Evolutionary conservation across 2,329 filamentous ascomycete species (phyloP), one percentile per base, ranked within the genome.

Genomic region (Ceratocystis cubensis): DNA sequence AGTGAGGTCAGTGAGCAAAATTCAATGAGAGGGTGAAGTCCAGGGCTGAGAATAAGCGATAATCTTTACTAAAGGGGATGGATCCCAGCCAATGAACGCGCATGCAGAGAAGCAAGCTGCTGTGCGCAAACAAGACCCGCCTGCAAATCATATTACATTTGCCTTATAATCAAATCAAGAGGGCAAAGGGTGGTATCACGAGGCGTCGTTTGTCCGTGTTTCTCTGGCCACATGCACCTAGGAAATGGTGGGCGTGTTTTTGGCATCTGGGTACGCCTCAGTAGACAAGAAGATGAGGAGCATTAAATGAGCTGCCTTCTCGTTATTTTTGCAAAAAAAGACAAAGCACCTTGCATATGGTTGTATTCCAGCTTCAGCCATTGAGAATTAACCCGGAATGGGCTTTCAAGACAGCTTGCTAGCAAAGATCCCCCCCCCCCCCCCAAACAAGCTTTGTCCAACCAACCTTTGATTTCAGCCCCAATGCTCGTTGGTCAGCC

Each of bases 1-100:
- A 10, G 48, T 15, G 20, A 10, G 22, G 46, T 22, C 8, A 25
- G 48, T 2, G 8, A 15, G 46, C 25, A 59, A 25, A 59, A 59
- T 13, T 15, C 37, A 41, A 41, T 41, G 37, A 41, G 3, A 41
- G 37, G 13, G 37, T 41, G 37, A 17, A 41, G 61, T 41, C 37
- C 13, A n/a, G 28, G 56, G 25, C 56, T 59, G 56, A 59, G 28
- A 59, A 59, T 59, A 59, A 59, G 56, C 56, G 56, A 37, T 20
- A 17, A 63, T 63, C 33, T 22, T 28, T 8, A 17, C 8, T 5
- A 63, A 37, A 37, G 13, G 56, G 33, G 33, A 25, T 30, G 28
- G n/a, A 37, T 10, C 3, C 57, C 30, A 53, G 48, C 48, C 48
- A 53, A 28, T 53, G 22, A 13, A 13, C 13, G 37, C 13, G 22